phyloP scores from a whole-genome alignment of 768 basidiomycete species.

The Pseudohyphozyma bogoriensis region DNA sequence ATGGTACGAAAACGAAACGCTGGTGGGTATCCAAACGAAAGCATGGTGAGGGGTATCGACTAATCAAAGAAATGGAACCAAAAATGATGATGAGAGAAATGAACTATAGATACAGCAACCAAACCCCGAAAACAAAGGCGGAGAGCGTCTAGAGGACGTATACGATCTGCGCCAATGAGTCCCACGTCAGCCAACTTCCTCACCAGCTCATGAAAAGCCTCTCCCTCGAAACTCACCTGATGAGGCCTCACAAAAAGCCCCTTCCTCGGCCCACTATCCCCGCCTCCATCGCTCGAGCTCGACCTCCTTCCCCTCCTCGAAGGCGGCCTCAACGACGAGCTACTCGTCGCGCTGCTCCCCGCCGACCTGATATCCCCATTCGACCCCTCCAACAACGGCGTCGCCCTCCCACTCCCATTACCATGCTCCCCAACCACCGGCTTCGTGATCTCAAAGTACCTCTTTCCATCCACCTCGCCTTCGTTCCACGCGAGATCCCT shows the following conservation, averaged over 20 bases:
- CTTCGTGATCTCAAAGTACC: conserved; percentile 49
- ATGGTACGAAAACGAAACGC: no score
- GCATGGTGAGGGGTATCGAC: no score
- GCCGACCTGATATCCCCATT: conserved; percentile 45
- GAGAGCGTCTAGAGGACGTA: conserved; percentile 5
- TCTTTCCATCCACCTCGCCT: conserved; percentile 67
- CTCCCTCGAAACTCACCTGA: conserved; percentile 15
- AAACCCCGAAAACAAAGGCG: no score
- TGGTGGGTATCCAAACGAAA: no score
- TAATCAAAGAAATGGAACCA: no score
- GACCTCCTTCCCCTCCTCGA: conserved; percentile 8
- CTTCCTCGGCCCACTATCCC: conserved; percentile 8
- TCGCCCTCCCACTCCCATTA: background rate
- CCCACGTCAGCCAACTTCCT: background rate
- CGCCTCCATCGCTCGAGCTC: conserved; percentile 2
- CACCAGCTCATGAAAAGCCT: background rate
- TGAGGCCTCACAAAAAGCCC: conserved; percentile 26
- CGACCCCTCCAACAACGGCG: background rate
- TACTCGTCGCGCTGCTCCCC: conserved; percentile 42
- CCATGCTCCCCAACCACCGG: background rate
- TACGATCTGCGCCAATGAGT: background rate
- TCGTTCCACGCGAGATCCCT: conserved; percentile 77
- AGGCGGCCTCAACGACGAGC: conserved; percentile 10
- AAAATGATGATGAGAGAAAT: no score
- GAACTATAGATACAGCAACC: no score